phyloP scores from a whole-genome alignment of 1,284 basidiomycete genomes.

The Pholiota adiposa region DNA sequence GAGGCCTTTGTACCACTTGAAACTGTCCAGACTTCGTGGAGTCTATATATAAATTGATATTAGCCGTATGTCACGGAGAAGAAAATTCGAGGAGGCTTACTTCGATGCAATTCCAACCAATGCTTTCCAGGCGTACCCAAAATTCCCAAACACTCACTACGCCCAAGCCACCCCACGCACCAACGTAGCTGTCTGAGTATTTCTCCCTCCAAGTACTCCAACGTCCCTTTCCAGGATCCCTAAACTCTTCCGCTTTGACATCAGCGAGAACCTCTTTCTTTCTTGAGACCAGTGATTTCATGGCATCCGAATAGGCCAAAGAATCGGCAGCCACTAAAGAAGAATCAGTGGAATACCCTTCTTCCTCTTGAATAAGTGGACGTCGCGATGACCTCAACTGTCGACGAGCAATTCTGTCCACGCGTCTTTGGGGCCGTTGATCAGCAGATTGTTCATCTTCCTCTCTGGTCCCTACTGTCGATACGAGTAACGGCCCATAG shows the following conservation, averaged over 20 bases:
- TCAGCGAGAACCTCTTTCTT: slow-evolving; percentile 73
- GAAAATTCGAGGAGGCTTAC: slow-evolving; percentile 45
- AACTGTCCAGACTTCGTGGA: slow-evolving; percentile 71
- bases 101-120: slow-evolving; percentile 88
- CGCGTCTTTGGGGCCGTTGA: slow-evolving; percentile 55
- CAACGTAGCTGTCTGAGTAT: slow-evolving; percentile 83
- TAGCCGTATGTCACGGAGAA: background rate
- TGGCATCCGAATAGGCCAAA: slow-evolving; percentile 71
- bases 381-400: slow-evolving; percentile 41
- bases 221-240: slow-evolving; percentile 79
- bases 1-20: slow-evolving; percentile 81
- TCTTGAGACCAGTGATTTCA: slow-evolving; percentile 55
- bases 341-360: slow-evolving; percentile 88
- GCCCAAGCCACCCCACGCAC: slow-evolving; percentile 90
- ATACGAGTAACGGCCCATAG: slow-evolving; percentile 57
- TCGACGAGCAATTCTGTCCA: slow-evolving; percentile 56
- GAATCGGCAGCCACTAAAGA: slow-evolving; percentile 69
- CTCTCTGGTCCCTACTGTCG: slow-evolving; percentile 43
- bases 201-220: slow-evolving; percentile 82
- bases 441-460: slow-evolving; percentile 62
- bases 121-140: slow-evolving; percentile 86
- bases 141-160: slow-evolving; percentile 96
- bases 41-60: slow-evolving; percentile 42
- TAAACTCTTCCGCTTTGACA: slow-evolving; percentile 87
- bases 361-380: slow-evolving; percentile 52